Conservation (phyloP, 129 eudicot genomes). For the Flaveria linearis region DNA sequence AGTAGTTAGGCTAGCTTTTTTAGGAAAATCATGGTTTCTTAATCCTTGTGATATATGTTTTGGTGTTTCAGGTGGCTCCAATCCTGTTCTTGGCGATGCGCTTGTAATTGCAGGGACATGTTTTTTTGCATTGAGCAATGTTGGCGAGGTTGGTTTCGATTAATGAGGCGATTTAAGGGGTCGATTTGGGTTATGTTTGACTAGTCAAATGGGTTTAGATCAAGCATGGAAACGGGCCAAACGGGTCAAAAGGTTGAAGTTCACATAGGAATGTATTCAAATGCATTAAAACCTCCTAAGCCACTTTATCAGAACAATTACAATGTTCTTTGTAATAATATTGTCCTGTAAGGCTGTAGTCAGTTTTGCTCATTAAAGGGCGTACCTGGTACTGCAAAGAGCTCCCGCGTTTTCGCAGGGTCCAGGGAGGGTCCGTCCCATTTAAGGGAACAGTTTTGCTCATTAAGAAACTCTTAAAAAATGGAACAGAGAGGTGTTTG, state of each 20-base stretch:
- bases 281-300: neutral
- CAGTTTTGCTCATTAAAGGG: neutral
- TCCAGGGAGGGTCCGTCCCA: no score
- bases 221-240: no score
- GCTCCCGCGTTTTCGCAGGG: no score
- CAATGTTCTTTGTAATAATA: neutral
- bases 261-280: neutral
- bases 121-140: conserved; percentile 72
- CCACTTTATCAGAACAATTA: neutral
- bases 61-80: conserved; percentile 69
- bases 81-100: conserved; percentile 77
- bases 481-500: neutral
- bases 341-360: neutral
- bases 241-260: neutral
- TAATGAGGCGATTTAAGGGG: neutral
- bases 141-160: conserved; percentile 67
- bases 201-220: neutral
- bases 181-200: neutral
- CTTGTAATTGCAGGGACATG: conserved; percentile 74
- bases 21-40: neutral
- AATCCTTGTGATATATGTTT: conserved; percentile 9
- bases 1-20: neutral
- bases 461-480: neutral
- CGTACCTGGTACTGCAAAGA: no score
- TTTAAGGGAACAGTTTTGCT: no score